A percentile compares a stretch with the other conserved stretches of the same genome.
Conservation (phyloP, 129 eudicot genomes). For the Flaveria brownii region DNA sequence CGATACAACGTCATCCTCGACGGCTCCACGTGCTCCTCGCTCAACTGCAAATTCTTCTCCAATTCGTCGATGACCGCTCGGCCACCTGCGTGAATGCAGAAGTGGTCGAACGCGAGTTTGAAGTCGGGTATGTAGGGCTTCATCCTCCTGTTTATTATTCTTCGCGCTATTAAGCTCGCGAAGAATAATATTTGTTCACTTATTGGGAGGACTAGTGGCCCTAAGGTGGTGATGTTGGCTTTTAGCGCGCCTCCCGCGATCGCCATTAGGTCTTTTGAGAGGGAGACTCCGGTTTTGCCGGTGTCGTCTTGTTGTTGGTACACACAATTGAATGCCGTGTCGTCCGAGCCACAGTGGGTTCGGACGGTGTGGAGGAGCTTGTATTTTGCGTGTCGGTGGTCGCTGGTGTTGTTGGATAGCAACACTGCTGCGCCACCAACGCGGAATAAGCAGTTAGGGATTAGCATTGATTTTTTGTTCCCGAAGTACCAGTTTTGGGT, state of each 20-base stretch:
- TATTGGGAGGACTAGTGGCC: conserved; percentile 54
- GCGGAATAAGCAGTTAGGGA: conserved; percentile 57
- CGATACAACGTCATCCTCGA: conserved; percentile 58
- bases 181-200: conserved; percentile 47
- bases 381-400: conserved; percentile 41
- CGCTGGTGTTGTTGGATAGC: conserved; percentile 37
- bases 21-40: conserved; percentile 47
- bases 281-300: conserved; percentile 41
- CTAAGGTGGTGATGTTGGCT: conserved; percentile 48
- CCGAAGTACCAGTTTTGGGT: conserved; percentile 53
- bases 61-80: conserved; percentile 59
- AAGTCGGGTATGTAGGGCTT: conserved; percentile 56
- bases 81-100: conserved; percentile 65
- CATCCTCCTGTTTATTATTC: conserved; percentile 31
- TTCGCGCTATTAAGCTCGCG: conserved; percentile 22
- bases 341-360: conserved; percentile 44
- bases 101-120: conserved; percentile 56
- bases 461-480: conserved; percentile 48
- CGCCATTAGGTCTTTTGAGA: conserved; percentile 51
- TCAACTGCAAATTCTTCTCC: conserved; percentile 44
- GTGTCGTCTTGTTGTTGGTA: conserved; percentile 40
- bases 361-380: conserved; percentile 45
- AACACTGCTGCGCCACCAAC: conserved; percentile 47
- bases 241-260: conserved; percentile 47
- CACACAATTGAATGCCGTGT: conserved; percentile 40